Evolutionary conservation across 2,329 filamentous ascomycete species (phyloP).

Genomic region (Paraphoma chrysanthemicola): DNA sequence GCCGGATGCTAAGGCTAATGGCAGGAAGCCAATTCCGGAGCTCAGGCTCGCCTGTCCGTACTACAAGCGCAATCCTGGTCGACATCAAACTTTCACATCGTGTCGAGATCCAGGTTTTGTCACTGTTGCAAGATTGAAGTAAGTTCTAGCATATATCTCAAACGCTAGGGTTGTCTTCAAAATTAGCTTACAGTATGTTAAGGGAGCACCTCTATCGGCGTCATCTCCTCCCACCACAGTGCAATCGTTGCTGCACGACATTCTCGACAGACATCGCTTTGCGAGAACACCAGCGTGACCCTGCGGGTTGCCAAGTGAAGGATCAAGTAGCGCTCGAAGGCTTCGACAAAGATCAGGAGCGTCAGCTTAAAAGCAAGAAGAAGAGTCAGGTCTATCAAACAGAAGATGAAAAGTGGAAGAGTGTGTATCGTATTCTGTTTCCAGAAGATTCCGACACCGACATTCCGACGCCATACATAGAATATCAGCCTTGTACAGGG

Average conservation of each 20-base stretch:
- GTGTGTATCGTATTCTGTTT: constrained; percentile 31
- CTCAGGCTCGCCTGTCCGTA: constrained; percentile 30
- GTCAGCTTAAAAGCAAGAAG: constrained; percentile 34
- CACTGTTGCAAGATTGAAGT: constrained; percentile 31
- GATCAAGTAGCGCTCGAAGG: constrained; percentile 29
- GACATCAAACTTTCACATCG: constrained; percentile 31
- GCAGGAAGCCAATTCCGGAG: constrained; percentile 16
- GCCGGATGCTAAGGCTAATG: constrained; percentile 15
- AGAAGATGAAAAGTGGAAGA: constrained; percentile 37
- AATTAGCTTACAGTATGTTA: background rate
- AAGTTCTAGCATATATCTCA: constrained; percentile 1
- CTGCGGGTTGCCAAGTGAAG: constrained; percentile 24
- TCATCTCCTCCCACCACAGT: constrained; percentile 32
- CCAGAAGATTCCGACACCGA: constrained; percentile 26
- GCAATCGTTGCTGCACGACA: constrained; percentile 29
- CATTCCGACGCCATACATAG: constrained; percentile 33
- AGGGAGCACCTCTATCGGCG: constrained; percentile 34
- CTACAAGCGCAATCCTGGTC: constrained; percentile 32
- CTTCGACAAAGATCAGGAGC: constrained; percentile 34
- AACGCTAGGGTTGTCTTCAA: background rate
- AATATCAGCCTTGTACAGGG: constrained; percentile 21
- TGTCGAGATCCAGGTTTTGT: constrained; percentile 34
- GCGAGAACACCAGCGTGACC: constrained; percentile 32
- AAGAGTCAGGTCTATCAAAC: constrained; percentile 19
- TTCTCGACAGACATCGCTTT: constrained; percentile 27